Base-by-base conservation (phyloP, 140 eudicot genomes). In the Artemisia princeps region DNA sequence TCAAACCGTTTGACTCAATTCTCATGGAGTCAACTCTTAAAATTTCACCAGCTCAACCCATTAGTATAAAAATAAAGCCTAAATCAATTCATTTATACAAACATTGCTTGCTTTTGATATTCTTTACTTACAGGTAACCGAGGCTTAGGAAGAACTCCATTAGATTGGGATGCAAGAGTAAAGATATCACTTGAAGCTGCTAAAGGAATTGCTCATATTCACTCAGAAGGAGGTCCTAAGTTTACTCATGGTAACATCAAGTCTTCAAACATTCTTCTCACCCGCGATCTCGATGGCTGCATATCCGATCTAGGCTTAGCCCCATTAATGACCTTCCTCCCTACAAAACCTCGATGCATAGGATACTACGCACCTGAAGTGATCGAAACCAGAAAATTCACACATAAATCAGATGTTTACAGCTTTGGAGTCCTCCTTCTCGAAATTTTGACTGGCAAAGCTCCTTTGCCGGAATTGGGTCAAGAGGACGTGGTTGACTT, bases 291-390 rank as follows among this genome's bases (percentile, higher is more conserved):
- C 10, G 78, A 87, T 11, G 88, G 80, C 42, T 73, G 80, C 72
- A 54, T 90, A 49, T 74, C 97, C 0, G 97, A 90, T 73, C 77
- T 81, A 2, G 96, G 96, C 40, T 73, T 88, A 62, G 77, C 82
- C 30, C 86, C 94, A 28, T 49, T 88, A 16, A 76, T 85, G 84
- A 79, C 72, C 51, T 26, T 59, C 52, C 51, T 68, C 10, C 67
- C 83, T 7, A 58, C 83, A 70, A 84, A 84, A 58, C 37, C 81
- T n/a, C 85, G 90, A 7, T 82, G 71, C 26, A 44, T 79, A 2
- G 96, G 94, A 13, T 88, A 85, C 68, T 70, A 65, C 3, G 96
- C 96, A 49, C 96, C 96, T 8, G 96, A 88, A 68, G 86, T 88
- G 70, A 74, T 83, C 6, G 94, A 74, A 66, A 74, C 86, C 40